A percentile compares a stretch with the other conserved stretches of the same genome.
These are phyloP conservation scores for Clarireedia homoeocarpa DNA, from an alignment of 2,329 filamentous ascomycete species.

Conservation along the genomic window DNA sequence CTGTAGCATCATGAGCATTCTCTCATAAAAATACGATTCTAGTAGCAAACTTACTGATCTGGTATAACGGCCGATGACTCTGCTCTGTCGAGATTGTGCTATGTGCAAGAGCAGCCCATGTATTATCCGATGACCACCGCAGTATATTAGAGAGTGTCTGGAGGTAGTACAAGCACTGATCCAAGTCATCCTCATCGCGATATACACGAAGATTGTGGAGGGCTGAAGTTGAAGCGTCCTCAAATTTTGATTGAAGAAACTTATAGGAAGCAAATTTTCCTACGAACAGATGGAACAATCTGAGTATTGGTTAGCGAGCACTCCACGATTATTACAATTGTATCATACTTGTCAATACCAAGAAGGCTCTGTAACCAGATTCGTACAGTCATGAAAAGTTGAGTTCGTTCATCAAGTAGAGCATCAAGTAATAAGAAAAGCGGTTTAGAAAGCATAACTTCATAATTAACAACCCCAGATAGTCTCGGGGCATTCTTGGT, in stretches of 20 bases:
- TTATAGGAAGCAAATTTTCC: slow-evolving; percentile 48
- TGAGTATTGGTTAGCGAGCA: slow-evolving; percentile 28
- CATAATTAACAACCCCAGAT: slow-evolving; percentile 53
- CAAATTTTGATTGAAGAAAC: slow-evolving; percentile 37
- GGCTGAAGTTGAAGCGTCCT: slow-evolving; percentile 15
- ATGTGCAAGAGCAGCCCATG: slow-evolving; percentile 63
- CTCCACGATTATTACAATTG: neutral
- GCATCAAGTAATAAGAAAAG: slow-evolving; percentile 76
- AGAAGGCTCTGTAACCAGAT: slow-evolving; percentile 68
- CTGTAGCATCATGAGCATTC: slow-evolving; percentile 30
- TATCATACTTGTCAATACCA: slow-evolving; percentile 52
- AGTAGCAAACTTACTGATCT: slow-evolving; percentile 40
- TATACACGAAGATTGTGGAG: slow-evolving; percentile 30
- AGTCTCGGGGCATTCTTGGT: slow-evolving; percentile 34
- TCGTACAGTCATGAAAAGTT: slow-evolving; percentile 68
- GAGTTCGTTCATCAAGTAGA: slow-evolving; percentile 62
- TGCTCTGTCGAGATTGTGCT: slow-evolving; percentile 45
- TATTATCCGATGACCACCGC: slow-evolving; percentile 56
- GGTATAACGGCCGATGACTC: slow-evolving; percentile 36
- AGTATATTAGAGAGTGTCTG: slow-evolving; percentile 67
- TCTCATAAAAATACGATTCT: neutral
- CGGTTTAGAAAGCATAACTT: slow-evolving; percentile 71
- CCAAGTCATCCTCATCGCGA: slow-evolving; percentile 58
- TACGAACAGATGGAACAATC: slow-evolving; percentile 54
- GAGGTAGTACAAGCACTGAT: slow-evolving; percentile 71